Base-by-base conservation (phyloP, 306 rosid species). In the Rosa lucieae region DNA sequence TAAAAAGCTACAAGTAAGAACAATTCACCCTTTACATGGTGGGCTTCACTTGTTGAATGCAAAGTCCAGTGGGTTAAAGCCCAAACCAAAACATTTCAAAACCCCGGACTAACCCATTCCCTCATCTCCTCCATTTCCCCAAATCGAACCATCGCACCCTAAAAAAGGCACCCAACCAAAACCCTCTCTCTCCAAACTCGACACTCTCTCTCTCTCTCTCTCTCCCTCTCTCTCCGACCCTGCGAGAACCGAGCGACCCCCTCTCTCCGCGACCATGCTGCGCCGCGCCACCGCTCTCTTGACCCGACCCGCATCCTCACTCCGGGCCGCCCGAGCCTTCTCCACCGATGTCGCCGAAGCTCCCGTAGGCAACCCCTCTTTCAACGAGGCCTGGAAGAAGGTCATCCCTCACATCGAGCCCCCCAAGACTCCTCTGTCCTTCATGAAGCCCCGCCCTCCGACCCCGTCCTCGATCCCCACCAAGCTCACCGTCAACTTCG, bases 171-270 rank as follows among this genome's bases (percentile, higher is more conserved):
- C 37, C 37, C 37, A 29, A 29, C 2, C 32, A 29, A 26, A 32
- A 32, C 37, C 37, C 37, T 32, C 37, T 2, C 37, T n/a, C 37
- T 32, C 37, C 56, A 49, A 61, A 62, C 67, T 23, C 78, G 37
- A 32, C 37, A 32, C 35, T 1, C 35, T 32, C 29, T 26, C 37
- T 32, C 76, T 23, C 71, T 20, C 75, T 23, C 49, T 78, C 76
- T 23, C 71, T 20, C 75, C 20, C 49, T 78, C 55, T 77, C 82
- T 83, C 94, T 91, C 98, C 95, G 97, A 94, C 97, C 89, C 87
- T 89, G 97, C 99, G 92, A 78, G 86, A 84, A 77, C 99, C 98
- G 99, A 94, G 97, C 97, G 97, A 85, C 80, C 82, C 83, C 59
- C 32, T 29, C 32, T 29, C 32, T 29, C 74, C 79, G 3, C 43